These are phyloP conservation scores for Rubia yunnanensis DNA, from an alignment of 257 asterid genomes.

Conservation along the genomic window DNA sequence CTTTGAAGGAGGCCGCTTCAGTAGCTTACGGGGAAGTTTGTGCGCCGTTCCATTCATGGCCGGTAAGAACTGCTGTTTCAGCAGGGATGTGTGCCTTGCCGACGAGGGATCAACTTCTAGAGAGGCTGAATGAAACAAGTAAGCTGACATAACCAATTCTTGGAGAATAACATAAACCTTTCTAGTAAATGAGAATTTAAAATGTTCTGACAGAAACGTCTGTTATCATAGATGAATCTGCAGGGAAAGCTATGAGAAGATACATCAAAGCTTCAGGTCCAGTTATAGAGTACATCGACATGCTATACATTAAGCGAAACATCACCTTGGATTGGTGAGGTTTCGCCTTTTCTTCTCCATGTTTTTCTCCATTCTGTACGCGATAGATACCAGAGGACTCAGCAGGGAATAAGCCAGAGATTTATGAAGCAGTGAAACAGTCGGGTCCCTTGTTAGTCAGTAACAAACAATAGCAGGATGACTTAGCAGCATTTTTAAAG, in stretches of 20 bases:
- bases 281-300: constrained; percentile 71
- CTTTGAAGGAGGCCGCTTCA: constrained; percentile 77
- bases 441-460: not conserved
- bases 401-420: not conserved
- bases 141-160: constrained; percentile 13
- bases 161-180: not conserved
- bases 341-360: not conserved
- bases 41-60: constrained; percentile 94
- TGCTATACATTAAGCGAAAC: constrained; percentile 49
- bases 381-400: not conserved
- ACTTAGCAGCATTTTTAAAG: not conserved
- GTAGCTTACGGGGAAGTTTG: constrained; percentile 73
- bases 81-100: constrained; percentile 99
- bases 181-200: not conserved
- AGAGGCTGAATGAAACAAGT: constrained; percentile 78
- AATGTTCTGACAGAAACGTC: not conserved
- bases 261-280: constrained; percentile 73
- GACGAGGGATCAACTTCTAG: constrained; percentile 71
- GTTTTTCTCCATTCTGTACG: not conserved
- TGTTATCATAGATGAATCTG: constrained; percentile 50
- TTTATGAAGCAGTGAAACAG: not conserved
- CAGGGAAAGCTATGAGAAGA: constrained; percentile 66
- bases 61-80: constrained; percentile 80
- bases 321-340: constrained; percentile 80
- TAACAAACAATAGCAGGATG: not conserved